Conservation (phyloP, 2,329 filamentous ascomycete genomes). For the Grosmannia serpens region DNA sequence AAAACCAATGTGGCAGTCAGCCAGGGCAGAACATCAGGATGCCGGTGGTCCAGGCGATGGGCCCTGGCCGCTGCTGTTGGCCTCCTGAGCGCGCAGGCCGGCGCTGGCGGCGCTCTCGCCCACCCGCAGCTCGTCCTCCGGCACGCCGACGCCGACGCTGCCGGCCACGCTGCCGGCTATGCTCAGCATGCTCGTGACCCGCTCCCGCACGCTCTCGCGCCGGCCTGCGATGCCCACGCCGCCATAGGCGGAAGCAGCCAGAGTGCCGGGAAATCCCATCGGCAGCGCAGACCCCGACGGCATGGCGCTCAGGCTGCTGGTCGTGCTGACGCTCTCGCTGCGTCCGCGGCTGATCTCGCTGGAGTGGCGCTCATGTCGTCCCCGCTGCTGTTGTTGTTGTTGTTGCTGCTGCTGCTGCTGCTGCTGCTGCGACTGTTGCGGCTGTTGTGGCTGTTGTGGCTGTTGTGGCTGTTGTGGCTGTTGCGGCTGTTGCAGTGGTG, state of each 20-base stretch:
- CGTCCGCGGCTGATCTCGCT: slow-evolving; percentile 32
- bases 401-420: background rate
- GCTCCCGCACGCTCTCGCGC: slow-evolving; percentile 30
- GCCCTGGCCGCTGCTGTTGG: background rate
- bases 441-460: background rate
- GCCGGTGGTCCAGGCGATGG: background rate
- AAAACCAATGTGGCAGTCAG: background rate
- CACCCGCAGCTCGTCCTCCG: slow-evolving; percentile 48
- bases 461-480: background rate
- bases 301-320: slow-evolving; percentile 32
- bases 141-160: slow-evolving; percentile 40
- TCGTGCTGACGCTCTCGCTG: slow-evolving; percentile 43
- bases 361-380: slow-evolving; percentile 32
- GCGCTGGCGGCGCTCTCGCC: slow-evolving; percentile 50
- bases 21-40: background rate
- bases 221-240: slow-evolving; percentile 35
- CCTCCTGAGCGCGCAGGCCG: slow-evolving; percentile 15
- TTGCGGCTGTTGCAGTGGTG: background rate
- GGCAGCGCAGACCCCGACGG: slow-evolving; percentile 11
- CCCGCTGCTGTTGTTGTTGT: slow-evolving; percentile 31
- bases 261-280: slow-evolving; percentile 10
- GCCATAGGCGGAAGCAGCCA: slow-evolving; percentile 14
- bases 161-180: slow-evolving; percentile 24
- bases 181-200: slow-evolving; percentile 34
- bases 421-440: background rate